Evolutionary conservation across 176 grass and related monocot genomes (phyloP), one percentile per base, ranked within the genome.

Genomic region (Aegilops longissima): DNA sequence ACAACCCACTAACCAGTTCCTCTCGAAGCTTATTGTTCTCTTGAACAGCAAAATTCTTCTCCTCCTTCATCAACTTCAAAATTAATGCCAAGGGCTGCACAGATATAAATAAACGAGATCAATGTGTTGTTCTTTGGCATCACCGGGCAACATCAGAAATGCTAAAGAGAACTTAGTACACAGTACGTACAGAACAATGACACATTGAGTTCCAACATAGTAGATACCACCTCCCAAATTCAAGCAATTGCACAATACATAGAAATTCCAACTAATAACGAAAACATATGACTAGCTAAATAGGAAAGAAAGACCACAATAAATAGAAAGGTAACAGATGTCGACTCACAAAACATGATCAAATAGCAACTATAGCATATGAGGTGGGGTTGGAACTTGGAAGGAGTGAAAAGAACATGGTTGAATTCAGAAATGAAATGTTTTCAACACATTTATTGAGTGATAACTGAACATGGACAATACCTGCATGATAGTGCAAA

Each of bases 21-120:
- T 88, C 87, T 69, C 67, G 92, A 85, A 95, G 93, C 71, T 93
- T 93, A 76, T 85, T 89, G 83, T 93, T 95, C 68, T 92, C 87
- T 70, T 95, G 87, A 85, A 90, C 70, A 80, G 85, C 84, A 87
- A 82, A 78, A 74, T 88, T 93, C 72, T 85, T 92, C 86, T 97
- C 91, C 77, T 93, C 91, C 40, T 82, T 85, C 80, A 97, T 85
- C 80, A 97, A 94, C 83, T 82, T 93, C 18, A 87, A 85, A 72
- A 95, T 92, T 66, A 95, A 82, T 42, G 76, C 61, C 56, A 62
- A 71, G 88, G 94, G 85, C 82, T 92, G 73, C 61, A 95, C 35
- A 83, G 4, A 56, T 40, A 85, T 67, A 61, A 65, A 73, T 39
- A 52, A 84, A 86, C 82, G 34, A 27, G 45, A 76, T 81, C 42